phyloP scores from a whole-genome alignment of 768 basidiomycete genomes.

The Hygrocybe coccinea region DNA sequence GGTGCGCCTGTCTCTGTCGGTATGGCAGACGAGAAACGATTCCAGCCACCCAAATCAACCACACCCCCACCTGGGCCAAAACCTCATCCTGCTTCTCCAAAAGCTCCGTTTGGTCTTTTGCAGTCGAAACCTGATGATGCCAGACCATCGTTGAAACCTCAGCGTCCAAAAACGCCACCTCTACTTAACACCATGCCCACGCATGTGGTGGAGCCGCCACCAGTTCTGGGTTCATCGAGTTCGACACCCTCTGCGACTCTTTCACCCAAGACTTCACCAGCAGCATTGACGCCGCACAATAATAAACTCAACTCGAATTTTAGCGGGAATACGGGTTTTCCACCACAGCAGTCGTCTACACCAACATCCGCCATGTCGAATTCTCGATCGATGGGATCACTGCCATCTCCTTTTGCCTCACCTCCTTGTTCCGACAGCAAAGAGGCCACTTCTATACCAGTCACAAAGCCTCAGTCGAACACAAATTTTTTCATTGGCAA shows the following conservation, averaged over 20 bases:
- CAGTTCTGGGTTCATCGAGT: constrained; percentile 6
- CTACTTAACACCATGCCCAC: constrained; percentile 32
- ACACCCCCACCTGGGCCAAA: constrained; percentile 20
- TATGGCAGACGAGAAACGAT: constrained; percentile 34
- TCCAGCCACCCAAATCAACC: background rate
- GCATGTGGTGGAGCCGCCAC: background rate
- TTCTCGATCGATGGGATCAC: background rate
- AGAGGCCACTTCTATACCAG: background rate
- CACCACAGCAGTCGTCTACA: background rate
- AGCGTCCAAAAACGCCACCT: constrained; percentile 49
- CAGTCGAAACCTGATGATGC: constrained; percentile 23
- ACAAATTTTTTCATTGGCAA: background rate
- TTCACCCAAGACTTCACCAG: too few species aligned
- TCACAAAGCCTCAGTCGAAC: background rate
- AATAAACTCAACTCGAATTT: too few species aligned
- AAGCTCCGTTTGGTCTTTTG: constrained; percentile 32
- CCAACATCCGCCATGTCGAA: background rate
- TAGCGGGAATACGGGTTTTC: too few species aligned
- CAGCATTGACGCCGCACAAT: too few species aligned
- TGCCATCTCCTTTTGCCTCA: background rate
- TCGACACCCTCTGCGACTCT: constrained; percentile 9
- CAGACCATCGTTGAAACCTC: constrained; percentile 19
- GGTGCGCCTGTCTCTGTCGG: constrained; percentile 43
- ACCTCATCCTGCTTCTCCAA: constrained; percentile 39
- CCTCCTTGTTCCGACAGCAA: background rate